Conservation (phyloP, 1,139 yeast genomes). For the Yarrowia galli region DNA sequence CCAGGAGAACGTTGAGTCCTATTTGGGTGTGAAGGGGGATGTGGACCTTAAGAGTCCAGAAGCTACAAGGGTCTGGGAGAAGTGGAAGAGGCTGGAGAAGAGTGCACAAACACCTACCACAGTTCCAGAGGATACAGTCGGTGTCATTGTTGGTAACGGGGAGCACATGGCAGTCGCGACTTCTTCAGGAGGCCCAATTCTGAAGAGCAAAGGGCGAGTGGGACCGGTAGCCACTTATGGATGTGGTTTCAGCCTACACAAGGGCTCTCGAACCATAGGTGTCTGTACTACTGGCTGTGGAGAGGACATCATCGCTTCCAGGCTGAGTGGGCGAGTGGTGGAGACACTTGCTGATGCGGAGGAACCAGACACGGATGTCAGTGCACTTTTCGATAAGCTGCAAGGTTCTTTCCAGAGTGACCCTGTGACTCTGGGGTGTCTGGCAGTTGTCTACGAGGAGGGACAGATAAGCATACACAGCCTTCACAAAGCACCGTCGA, state of each 20-base stretch:
- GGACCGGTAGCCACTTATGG: slow-evolving; percentile 55
- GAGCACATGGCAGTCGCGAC: slow-evolving; percentile 49
- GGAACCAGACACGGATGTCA: neutral
- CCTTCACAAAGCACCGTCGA: slow-evolving; percentile 13
- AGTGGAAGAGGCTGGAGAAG: slow-evolving; percentile 14
- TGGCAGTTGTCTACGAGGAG: slow-evolving; percentile 22
- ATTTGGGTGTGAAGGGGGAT: neutral
- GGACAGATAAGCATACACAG: slow-evolving; percentile 6
- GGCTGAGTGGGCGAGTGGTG: slow-evolving; percentile 42
- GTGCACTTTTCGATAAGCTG: neutral
- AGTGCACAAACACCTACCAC: neutral
- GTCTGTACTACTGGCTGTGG: slow-evolving; percentile 51
- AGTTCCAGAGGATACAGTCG: slow-evolving; percentile 51
- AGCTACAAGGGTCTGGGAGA: slow-evolving; percentile 7
- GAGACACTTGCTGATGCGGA: neutral
- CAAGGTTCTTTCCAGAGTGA: slow-evolving; percentile 27
- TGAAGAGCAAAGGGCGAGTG: slow-evolving; percentile 52
- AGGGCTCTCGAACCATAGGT: slow-evolving; percentile 39
- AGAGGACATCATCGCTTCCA: slow-evolving; percentile 50
- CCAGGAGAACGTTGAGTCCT: slow-evolving; percentile 43
- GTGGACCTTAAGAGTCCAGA: slow-evolving; percentile 11
- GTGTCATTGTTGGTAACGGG: slow-evolving; percentile 50
- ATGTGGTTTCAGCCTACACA: slow-evolving; percentile 46
- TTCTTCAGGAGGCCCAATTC: slow-evolving; percentile 54
- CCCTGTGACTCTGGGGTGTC: slow-evolving; percentile 16